Base-by-base conservation (phyloP, 805 yeast species). In the Kodamaea kakaduensis region DNA sequence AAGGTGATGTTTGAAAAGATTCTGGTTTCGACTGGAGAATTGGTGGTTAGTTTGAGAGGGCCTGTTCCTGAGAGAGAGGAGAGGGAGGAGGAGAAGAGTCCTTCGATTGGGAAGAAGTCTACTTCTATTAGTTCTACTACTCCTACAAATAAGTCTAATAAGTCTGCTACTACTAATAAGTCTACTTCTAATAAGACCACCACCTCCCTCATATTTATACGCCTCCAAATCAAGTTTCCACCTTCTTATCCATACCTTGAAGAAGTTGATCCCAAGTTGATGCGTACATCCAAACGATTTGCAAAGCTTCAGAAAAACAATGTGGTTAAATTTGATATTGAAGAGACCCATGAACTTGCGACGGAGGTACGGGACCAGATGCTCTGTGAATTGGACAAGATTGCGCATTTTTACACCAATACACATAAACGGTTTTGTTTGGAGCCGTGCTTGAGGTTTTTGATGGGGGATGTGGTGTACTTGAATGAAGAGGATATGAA, bases 1-100 rank as follows among this genome's bases (percentile, higher is more conserved):
- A 86, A 83, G 46, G 73, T 93, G 3, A 64, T 80, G 2, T 88
- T 93, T 55, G 97, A 90, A 51, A 78, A 79, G 46, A 88, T 93
- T 5, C 80, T 93, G 2, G 95, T 90, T 0, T 77, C 94, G 0
- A 82, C 95, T 0, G 96, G 97, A 25, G 78, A 71, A 19, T 63
- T 89, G 37, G 77, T 78, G 3, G 57, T 93, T 9, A 79, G 94
- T n/a, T 58, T 93, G 34, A 74, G 79, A 44, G 97, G 97, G 0
- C 68, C 69, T 0, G 32, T 53, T 4, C 67, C 61, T 4, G 19
- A 17, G 6, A 8, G 25, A 2, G 30, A 31, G 3, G 16, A 30
- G 23, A 17, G 17, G n/a, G 35, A 28, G 5, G 20, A 32, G 15
- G 40, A 22, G 4, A 15, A 25, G 8, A 26, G 19, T 16, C 19